A percentile compares a stretch with the other conserved stretches of the same genome.
phyloP scores from a whole-genome alignment of 352 stramenopile genomes.

The Phytophthora pinifolia region DNA sequence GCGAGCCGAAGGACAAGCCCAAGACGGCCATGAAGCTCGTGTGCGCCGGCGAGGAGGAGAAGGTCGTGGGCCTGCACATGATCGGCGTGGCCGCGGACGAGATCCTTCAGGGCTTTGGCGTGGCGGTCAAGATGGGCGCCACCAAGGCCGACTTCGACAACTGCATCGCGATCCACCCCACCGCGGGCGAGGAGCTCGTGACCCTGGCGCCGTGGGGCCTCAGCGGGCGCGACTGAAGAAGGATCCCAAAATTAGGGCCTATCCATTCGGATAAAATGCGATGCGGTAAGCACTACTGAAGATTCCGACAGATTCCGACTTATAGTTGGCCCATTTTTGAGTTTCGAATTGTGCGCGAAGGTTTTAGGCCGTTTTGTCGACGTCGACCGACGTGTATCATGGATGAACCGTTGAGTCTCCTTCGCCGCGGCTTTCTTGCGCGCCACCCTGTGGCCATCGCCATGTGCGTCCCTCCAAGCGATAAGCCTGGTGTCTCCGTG shows the following conservation, averaged over 20 bases:
- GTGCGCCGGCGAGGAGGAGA: conserved; percentile 83
- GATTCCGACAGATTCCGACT: conserved; percentile 20
- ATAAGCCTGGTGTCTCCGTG: no score
- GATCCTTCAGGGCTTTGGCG: conserved; percentile 98
- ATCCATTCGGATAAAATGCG: conserved; percentile 13
- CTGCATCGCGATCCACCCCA: conserved; percentile 96
- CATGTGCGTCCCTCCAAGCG: neutral
- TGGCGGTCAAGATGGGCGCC: conserved; percentile 98
- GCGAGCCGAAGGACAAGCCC: conserved; percentile 71
- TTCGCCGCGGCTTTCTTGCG: conserved; percentile 1
- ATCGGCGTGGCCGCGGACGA: conserved; percentile 96
- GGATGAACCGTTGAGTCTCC: neutral
- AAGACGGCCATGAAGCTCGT: conserved; percentile 97
- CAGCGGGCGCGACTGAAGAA: conserved; percentile 27
- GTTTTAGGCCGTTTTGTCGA: neutral
- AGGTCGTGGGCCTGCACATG: conserved; percentile 97
- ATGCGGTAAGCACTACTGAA: neutral
- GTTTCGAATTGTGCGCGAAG: conserved; percentile 5
- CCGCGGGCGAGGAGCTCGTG: conserved; percentile 96
- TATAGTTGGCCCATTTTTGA: conserved; percentile 16
- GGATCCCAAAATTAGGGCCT: conserved; percentile 2
- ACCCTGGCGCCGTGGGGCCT: conserved; percentile 90
- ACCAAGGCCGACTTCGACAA: conserved; percentile 98
- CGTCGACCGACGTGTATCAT: neutral
- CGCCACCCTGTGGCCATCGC: neutral